These are phyloP conservation scores for Penicillium capsulatum DNA, from an alignment of 2,329 filamentous ascomycete genomes.

Conservation along the genomic window DNA sequence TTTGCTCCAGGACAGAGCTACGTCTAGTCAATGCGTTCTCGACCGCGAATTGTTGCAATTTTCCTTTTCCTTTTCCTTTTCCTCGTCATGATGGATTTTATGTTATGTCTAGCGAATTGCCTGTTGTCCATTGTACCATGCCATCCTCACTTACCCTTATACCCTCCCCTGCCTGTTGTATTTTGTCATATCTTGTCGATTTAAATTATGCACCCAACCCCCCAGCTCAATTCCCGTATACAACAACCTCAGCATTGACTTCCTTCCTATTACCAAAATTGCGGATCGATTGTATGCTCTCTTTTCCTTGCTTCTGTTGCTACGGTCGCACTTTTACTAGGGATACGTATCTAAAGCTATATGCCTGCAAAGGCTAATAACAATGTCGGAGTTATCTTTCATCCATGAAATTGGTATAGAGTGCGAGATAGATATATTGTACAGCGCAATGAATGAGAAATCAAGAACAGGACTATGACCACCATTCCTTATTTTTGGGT, in stretches of 20 bases:
- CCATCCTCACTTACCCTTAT: constrained; percentile 8
- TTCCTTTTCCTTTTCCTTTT: constrained; percentile 1
- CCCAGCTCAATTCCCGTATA: background rate
- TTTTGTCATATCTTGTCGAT: background rate
- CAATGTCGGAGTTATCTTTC: constrained; percentile 6
- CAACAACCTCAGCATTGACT: too few species aligned
- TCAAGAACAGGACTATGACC: constrained; percentile 1
- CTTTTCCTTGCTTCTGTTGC: too few species aligned
- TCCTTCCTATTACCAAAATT: too few species aligned
- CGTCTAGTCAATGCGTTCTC: constrained; percentile 1
- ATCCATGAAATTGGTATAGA: constrained; percentile 2
- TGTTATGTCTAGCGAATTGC: constrained; percentile 13
- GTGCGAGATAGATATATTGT: constrained; percentile 4
- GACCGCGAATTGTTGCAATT: background rate
- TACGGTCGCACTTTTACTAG: too few species aligned
- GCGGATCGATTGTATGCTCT: too few species aligned
- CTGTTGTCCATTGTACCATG: constrained; percentile 3
- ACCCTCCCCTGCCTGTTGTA: constrained; percentile 11
- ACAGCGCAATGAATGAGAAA: constrained; percentile 4
- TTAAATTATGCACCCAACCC: background rate
- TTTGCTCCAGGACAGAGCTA: constrained; percentile 15
- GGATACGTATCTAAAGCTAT: constrained; percentile 9
- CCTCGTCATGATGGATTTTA: background rate
- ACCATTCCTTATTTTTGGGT: constrained; percentile 16
- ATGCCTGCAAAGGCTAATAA: constrained; percentile 21